Conservation (phyloP, 1,139 yeast species). For the Pichia sp. region DNA sequence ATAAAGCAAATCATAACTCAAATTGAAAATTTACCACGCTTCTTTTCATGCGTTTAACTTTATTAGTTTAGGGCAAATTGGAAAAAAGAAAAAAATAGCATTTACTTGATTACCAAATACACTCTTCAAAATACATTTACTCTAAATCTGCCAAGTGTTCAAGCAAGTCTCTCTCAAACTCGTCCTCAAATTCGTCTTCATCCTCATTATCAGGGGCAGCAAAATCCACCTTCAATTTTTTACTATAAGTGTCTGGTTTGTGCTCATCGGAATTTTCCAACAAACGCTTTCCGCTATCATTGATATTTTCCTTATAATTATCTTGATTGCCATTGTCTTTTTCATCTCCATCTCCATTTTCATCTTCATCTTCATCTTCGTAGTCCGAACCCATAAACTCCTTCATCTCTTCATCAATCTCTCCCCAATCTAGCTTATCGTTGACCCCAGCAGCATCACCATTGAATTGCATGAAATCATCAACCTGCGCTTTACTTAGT, state of each 20-base stretch:
- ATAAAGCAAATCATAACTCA: too few relatives aligned
- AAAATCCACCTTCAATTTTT: too few relatives aligned
- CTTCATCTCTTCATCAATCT: conserved; percentile 51
- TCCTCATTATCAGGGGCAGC: neutral
- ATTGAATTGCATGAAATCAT: conserved; percentile 32
- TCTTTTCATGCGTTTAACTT: too few relatives aligned
- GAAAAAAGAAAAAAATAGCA: too few relatives aligned
- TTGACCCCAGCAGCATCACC: conserved; percentile 16
- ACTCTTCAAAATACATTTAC: conserved; percentile 5
- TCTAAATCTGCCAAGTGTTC: conserved; percentile 25
- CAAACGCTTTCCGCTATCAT: neutral
- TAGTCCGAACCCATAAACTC: conserved; percentile 51
- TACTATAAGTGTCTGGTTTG: too few relatives aligned
- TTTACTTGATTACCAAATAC: neutral
- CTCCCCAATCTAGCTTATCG: conserved; percentile 35
- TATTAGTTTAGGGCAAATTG: too few relatives aligned
- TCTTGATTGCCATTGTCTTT: conserved; percentile 13
- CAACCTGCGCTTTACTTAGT: conserved; percentile 36
- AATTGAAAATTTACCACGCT: too few relatives aligned
- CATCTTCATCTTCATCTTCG: conserved; percentile 36
- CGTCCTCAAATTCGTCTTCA: conserved; percentile 16
- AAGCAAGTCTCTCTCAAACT: conserved; percentile 25
- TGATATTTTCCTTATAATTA: neutral
- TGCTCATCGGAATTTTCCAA: too few relatives aligned
- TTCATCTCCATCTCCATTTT: conserved; percentile 12